Conservation (phyloP, 768 basidiomycete species). For the Lentinula raphanica region DNA sequence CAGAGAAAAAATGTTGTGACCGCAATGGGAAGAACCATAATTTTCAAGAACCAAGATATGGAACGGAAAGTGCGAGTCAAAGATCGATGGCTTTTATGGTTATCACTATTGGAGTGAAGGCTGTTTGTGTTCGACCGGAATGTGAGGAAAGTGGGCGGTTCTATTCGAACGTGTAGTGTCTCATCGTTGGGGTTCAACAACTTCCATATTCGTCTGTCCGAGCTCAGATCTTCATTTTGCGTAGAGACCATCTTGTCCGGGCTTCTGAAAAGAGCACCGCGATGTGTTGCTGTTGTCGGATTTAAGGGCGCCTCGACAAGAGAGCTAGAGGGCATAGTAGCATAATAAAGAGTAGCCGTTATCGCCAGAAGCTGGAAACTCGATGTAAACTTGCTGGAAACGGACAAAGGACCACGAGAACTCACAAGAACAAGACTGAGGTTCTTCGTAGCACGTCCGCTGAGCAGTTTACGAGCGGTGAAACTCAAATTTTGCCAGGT, state of each 20-base stretch:
- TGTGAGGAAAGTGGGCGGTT: slow-evolving; percentile 73
- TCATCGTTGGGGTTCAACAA: slow-evolving; percentile 66
- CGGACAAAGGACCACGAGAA: slow-evolving; percentile 10
- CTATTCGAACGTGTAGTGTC: slow-evolving; percentile 68
- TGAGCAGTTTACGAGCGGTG: slow-evolving; percentile 43
- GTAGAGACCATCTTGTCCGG: slow-evolving; percentile 12
- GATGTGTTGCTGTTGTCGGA: slow-evolving; percentile 22
- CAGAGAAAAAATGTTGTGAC: slow-evolving; percentile 72
- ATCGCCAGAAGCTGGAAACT: slow-evolving; percentile 68
- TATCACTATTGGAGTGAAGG: slow-evolving; percentile 6
- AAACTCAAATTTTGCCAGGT: slow-evolving; percentile 39
- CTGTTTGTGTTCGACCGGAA: slow-evolving; percentile 40
- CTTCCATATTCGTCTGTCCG: slow-evolving; percentile 72
- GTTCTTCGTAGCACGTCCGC: slow-evolving; percentile 68
- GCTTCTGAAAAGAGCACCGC: slow-evolving; percentile 4
- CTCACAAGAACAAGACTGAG: slow-evolving; percentile 75
- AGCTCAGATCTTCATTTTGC: slow-evolving; percentile 16
- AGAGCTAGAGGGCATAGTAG: slow-evolving; percentile 46
- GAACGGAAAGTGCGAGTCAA: slow-evolving; percentile 46
- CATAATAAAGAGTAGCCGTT: slow-evolving; percentile 68
- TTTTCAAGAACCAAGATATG: slow-evolving; percentile 71
- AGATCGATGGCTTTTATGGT: slow-evolving; percentile 15
- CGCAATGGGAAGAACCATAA: slow-evolving; percentile 81
- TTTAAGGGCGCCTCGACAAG: slow-evolving; percentile 19
- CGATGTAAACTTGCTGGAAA: not conserved